Base-by-base conservation (phyloP, 2,329 filamentous ascomycete genomes). In the Dactylonectria estremocensis region DNA sequence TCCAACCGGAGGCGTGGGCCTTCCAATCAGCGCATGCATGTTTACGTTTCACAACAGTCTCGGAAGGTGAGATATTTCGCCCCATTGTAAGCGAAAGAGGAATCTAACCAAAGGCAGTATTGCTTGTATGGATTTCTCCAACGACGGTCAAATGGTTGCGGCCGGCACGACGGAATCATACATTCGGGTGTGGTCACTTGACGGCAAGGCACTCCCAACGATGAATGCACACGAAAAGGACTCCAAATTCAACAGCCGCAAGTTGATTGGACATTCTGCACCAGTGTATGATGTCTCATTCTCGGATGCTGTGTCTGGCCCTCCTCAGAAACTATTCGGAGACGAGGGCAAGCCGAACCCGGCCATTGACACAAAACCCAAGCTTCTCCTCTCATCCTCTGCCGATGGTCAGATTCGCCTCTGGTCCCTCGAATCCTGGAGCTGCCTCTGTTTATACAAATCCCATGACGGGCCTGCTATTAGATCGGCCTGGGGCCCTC, bases 1-100 rank as follows among this genome's bases (percentile, higher is more conserved):
- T 20, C 90, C 93, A 37, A 95, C 93, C 13, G 93, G 94, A 16
- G 95, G 95, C 9, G 88, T 95, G 57, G 94, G 95, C 14, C 90
- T 94, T 61, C 91, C 91, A 28, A 87, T 98, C 67, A 97, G 95
- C 76, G 92, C 97, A 24, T 96, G 94, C 85, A 98, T 98, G 93
- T 98, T 97, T 79, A 99, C 96, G 1, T 97, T 98, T 77, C 96
- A 99, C 84, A 99, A 99, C 80, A 97, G 94, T 0, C 91, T 95
- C 70, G 95, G 97, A 80, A 93, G 90, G 94, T 95, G 83, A 84
- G 89, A 31, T 7, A 8, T 18, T 9, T 33, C 10, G 24, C 16
- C 28, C 9, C 28, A 40, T 14, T 20, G 6, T 3, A 2, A 9
- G 13, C 3, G 14, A n/a, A 56, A 3, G 0, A 18, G 16, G 9